Percentiles rank a stretch among this genome's conserved stretches.
These are phyloP conservation scores for Magnolia sinica DNA, from an alignment of 164 flowering plant species.

Conservation along the genomic window DNA sequence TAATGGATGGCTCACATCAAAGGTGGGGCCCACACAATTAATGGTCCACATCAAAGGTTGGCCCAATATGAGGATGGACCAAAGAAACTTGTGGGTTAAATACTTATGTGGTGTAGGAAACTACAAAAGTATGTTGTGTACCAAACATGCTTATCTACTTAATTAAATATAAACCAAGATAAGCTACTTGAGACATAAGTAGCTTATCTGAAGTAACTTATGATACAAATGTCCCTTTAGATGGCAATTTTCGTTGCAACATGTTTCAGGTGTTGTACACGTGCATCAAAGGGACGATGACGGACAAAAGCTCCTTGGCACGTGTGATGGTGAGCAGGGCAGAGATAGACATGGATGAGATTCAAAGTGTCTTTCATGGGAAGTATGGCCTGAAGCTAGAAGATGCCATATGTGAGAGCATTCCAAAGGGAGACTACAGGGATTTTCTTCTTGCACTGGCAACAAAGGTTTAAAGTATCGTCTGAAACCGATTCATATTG, in stretches of 20 bases:
- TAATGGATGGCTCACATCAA: too few species aligned
- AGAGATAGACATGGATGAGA: constrained; percentile 61
- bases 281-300: constrained; percentile 38
- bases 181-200: too few species aligned
- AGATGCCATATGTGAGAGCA: constrained; percentile 41
- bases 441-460: constrained; percentile 54
- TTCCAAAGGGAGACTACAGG: constrained; percentile 41
- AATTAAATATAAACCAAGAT: too few species aligned
- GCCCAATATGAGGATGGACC: too few species aligned
- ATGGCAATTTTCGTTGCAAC: not conserved
- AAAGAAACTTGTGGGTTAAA: too few species aligned
- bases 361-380: constrained; percentile 34
- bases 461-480: not conserved
- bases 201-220: too few species aligned
- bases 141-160: too few species aligned
- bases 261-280: constrained; percentile 32
- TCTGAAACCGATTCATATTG: too few species aligned
- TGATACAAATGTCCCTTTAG: not conserved
- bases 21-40: too few species aligned
- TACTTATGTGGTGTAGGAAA: too few species aligned
- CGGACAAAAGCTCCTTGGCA: constrained; percentile 25
- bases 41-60: too few species aligned
- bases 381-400: constrained; percentile 46
- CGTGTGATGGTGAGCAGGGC: constrained; percentile 59
- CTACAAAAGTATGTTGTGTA: too few species aligned